Conservation (phyloP, 495 filamentous ascomycete genomes). For the Aspergillus affinis region DNA sequence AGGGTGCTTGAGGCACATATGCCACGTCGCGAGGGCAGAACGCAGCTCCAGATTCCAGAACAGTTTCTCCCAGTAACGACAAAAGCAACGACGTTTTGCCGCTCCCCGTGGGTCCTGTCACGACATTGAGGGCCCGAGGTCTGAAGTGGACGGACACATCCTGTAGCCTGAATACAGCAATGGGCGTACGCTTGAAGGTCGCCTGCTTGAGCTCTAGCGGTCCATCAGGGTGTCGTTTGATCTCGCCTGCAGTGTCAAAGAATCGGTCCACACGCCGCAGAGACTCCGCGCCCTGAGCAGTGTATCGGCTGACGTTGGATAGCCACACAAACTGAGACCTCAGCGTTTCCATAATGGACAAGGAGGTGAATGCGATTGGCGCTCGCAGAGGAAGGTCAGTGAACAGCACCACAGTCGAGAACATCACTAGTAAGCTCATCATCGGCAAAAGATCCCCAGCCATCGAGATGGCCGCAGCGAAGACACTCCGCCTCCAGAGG, state of each 20-base stretch:
- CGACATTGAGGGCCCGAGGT: constrained; percentile 50
- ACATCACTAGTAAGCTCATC: constrained; percentile 44
- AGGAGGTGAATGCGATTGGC: constrained; percentile 48
- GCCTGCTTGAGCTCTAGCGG: constrained; percentile 39
- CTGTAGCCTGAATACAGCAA: constrained; percentile 40
- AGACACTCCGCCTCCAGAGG: constrained; percentile 45
- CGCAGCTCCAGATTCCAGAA: constrained; percentile 60
- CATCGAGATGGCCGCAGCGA: constrained; percentile 29
- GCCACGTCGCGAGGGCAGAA: constrained; percentile 73
- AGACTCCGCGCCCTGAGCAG: constrained; percentile 44
- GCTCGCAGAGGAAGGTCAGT: constrained; percentile 42
- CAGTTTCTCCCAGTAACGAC: constrained; percentile 68
- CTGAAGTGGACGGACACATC: constrained; percentile 50
- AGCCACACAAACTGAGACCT: constrained; percentile 43
- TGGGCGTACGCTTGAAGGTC: constrained; percentile 25
- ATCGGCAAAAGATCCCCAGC: constrained; percentile 41
- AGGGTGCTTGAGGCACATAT: constrained; percentile 74
- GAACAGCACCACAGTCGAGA: constrained; percentile 40
- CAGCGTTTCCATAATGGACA: constrained; percentile 43
- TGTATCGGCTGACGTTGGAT: constrained; percentile 34
- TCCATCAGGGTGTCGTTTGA: constrained; percentile 41
- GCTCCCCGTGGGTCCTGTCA: constrained; percentile 49
- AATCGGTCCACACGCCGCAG: constrained; percentile 47
- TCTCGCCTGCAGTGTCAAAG: constrained; percentile 39
- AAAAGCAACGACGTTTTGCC: constrained; percentile 73